Conservation (phyloP, 2,329 filamentous ascomycete genomes). For the Fusarium incarnatum region DNA sequence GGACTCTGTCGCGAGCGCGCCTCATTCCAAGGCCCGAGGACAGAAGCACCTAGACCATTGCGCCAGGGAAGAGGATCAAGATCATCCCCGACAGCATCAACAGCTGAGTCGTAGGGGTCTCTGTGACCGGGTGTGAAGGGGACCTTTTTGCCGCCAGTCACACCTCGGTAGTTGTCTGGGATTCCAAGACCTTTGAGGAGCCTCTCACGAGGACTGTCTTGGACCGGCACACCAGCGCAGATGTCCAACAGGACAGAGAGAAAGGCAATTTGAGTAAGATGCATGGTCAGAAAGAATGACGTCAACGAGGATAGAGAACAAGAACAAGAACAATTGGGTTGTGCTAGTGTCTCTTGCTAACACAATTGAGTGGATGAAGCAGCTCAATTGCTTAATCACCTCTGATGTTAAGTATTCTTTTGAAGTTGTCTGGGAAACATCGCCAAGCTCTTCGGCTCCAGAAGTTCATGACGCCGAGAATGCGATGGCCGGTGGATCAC, state of each 20-base stretch:
- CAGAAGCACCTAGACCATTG: conserved; percentile 72
- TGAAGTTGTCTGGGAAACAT: not conserved
- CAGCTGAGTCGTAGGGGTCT: conserved; percentile 71
- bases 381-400: conserved; percentile 3
- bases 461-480: conserved; percentile 27
- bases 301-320: not conserved
- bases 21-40: conserved; percentile 77
- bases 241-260: conserved; percentile 28
- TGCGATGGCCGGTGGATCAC: conserved; percentile 32
- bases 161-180: conserved; percentile 56
- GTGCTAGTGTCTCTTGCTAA: not conserved
- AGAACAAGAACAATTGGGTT: not conserved
- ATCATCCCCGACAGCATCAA: conserved; percentile 69
- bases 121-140: conserved; percentile 71
- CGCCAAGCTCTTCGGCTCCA: conserved; percentile 15
- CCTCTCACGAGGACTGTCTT: conserved; percentile 67
- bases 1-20: conserved; percentile 76
- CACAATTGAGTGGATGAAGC: not conserved
- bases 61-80: conserved; percentile 74
- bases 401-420: conserved; percentile 22
- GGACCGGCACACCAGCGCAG: conserved; percentile 39
- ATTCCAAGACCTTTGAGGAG: conserved; percentile 63
- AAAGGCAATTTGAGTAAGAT: conserved; percentile 24
- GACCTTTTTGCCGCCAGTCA: conserved; percentile 47
- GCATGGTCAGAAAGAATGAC: conserved; percentile 23